Base-by-base conservation (phyloP, 2,329 filamentous ascomycete species). In the Ceratocystis albifundus region DNA sequence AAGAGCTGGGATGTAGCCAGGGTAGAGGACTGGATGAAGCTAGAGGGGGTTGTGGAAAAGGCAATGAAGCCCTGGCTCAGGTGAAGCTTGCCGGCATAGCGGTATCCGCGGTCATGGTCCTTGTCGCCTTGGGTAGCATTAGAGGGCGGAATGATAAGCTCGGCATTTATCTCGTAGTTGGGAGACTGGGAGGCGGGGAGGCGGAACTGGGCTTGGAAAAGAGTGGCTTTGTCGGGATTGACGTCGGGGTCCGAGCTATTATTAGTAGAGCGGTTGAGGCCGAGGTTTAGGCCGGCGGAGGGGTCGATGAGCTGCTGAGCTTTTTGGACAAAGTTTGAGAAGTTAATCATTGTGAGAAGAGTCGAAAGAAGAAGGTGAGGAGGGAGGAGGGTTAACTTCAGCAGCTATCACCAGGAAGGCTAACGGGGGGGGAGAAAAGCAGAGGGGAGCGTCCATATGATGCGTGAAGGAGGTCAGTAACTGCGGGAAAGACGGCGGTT, bases 121-220 rank as follows among this genome's bases (percentile, higher is more conserved):
- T 86, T 86, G 71, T 90, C 88, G 68, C 87, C 86, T 62, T 87
- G 84, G 12, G 67, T 68, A 71, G 79, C 82, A 75, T 87, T 89
- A 70, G 84, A 84, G 69, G 84, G 86, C 66, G 88, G 87, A 68
- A 99, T 89, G 66, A 91, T 95, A 68, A 99, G 84, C 79, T 99
- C 94, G 73, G 94, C 92, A 69, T 89, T 91, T 77, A 99, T 96
- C 80, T 99, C 94, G 78, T 95, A 91, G 67, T 97, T 83, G 66
- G 94, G 94, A 69, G 89, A 92, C 77, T 99, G 93, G 48, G 90
- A 88, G 73, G 90, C 86, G 59, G 94, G 94, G 44, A 99, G 87
- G 70, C 94, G 90, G 79, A 99, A 99, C 77, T 99, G 94, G 75
- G 88, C 88, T 78, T 94, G 91, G 79, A 97, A 99, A 68, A 97